Evolutionary conservation across 139 green algal species (phyloP).

Genomic region (Desmodesmus armatus): DNA sequence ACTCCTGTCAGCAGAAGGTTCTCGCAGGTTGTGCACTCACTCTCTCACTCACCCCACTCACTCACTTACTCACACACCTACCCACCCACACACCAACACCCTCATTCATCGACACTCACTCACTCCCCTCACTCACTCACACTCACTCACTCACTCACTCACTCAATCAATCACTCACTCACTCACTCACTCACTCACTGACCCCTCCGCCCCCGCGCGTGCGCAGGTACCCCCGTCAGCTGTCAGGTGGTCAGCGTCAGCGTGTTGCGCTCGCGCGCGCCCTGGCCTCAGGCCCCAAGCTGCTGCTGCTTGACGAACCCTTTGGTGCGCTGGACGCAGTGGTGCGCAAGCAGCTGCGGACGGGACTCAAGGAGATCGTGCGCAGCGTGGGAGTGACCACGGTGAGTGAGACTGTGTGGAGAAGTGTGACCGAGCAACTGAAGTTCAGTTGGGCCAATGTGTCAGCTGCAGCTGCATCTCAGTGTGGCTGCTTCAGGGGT

Average conservation of each 20-base stretch:
- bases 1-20: too few relatives aligned
- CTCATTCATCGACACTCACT: too few relatives aligned
- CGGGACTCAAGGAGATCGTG: slow-evolving; percentile 79
- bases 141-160: too few relatives aligned
- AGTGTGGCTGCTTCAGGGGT: not conserved
- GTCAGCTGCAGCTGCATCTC: not conserved
- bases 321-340: slow-evolving; percentile 88
- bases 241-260: slow-evolving; percentile 91
- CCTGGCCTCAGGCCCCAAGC: slow-evolving; percentile 78
- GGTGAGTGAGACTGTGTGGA: not conserved
- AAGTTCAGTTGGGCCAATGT: not conserved
- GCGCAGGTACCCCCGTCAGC: slow-evolving; percentile 77
- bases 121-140: too few relatives aligned
- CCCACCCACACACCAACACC: too few relatives aligned
- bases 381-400: slow-evolving; percentile 51
- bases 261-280: slow-evolving; percentile 93
- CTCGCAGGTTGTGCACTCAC: too few relatives aligned
- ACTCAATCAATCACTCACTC: too few relatives aligned
- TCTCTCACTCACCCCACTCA: too few relatives aligned
- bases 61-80: too few relatives aligned
- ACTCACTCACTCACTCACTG: too few relatives aligned
- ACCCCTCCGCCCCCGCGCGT: too few relatives aligned
- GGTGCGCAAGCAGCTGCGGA: slow-evolving; percentile 77
- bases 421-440: not conserved
- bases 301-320: slow-evolving; percentile 90